Conservation (phyloP, 2,329 filamentous ascomycete genomes). For the Calonectria leucothoes region DNA sequence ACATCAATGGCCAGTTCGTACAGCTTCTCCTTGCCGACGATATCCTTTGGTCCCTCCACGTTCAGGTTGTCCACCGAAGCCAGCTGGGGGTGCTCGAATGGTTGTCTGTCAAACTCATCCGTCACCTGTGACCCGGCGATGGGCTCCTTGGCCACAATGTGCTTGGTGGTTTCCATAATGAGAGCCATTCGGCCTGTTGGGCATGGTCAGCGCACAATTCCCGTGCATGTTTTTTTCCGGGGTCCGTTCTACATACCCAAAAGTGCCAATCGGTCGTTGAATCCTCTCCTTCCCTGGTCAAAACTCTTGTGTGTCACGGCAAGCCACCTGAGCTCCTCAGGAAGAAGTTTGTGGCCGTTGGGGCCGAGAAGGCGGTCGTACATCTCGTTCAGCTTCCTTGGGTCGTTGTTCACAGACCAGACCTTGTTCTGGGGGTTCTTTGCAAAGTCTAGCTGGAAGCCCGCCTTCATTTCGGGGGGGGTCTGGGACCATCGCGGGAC, state of each 20-base stretch:
- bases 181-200: slow-evolving; percentile 53
- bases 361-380: slow-evolving; percentile 82
- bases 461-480: slow-evolving; percentile 76
- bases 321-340: slow-evolving; percentile 95
- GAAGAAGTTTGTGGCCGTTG: slow-evolving; percentile 78
- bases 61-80: slow-evolving; percentile 80
- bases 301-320: slow-evolving; percentile 98
- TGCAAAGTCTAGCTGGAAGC: slow-evolving; percentile 71
- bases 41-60: slow-evolving; percentile 66
- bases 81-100: slow-evolving; percentile 78
- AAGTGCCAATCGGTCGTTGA: slow-evolving; percentile 93
- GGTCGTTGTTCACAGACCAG: slow-evolving; percentile 82
- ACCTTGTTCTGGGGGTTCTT: slow-evolving; percentile 63
- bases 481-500: slow-evolving; percentile 78
- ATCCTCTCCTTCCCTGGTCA: slow-evolving; percentile 92
- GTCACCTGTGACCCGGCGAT: slow-evolving; percentile 36
- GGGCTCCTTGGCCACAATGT: slow-evolving; percentile 50
- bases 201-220: slow-evolving; percentile 25
- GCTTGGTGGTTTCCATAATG: slow-evolving; percentile 53
- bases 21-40: slow-evolving; percentile 75
- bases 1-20: slow-evolving; percentile 75
- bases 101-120: slow-evolving; percentile 68
- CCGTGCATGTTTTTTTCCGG: not conserved
- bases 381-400: slow-evolving; percentile 78
- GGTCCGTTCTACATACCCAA: slow-evolving; percentile 69